phyloP scores from a whole-genome alignment of 352 stramenopile species.

The Pythium angustatum region DNA sequence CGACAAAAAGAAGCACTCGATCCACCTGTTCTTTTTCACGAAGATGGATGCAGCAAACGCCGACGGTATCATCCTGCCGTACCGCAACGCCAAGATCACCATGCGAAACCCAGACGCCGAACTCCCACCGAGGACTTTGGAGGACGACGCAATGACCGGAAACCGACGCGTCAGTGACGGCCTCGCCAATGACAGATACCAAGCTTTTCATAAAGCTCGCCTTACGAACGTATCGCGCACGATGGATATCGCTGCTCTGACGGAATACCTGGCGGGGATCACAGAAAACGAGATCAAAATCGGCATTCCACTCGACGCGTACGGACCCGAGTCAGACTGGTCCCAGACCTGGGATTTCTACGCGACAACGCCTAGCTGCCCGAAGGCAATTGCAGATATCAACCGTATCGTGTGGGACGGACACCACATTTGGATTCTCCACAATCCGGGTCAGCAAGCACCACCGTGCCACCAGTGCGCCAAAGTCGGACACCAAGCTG shows the following conservation, averaged over 20 bases:
- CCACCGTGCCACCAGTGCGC: background rate
- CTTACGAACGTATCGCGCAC: background rate
- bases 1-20: constrained; percentile 1
- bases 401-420: background rate
- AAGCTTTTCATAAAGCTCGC: background rate
- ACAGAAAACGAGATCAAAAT: background rate
- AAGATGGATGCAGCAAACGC: background rate
- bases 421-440: background rate
- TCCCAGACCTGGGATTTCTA: background rate
- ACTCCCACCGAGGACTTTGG: too few relatives aligned
- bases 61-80: constrained; percentile 4
- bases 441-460: background rate
- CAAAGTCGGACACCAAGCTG: background rate
- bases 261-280: background rate
- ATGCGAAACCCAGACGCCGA: background rate
- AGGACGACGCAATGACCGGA: too few relatives aligned
- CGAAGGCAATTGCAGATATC: background rate
- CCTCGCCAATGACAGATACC: background rate
- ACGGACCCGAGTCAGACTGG: background rate
- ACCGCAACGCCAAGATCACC: background rate
- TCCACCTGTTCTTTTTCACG: constrained; percentile 21
- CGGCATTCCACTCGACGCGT: background rate
- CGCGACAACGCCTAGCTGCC: background rate
- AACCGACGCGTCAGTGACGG: background rate
- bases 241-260: background rate